A percentile compares a stretch with the other conserved stretches of the same genome.
phyloP scores from a whole-genome alignment of 2,329 filamentous ascomycete species.

The Fusarium nurragi region DNA sequence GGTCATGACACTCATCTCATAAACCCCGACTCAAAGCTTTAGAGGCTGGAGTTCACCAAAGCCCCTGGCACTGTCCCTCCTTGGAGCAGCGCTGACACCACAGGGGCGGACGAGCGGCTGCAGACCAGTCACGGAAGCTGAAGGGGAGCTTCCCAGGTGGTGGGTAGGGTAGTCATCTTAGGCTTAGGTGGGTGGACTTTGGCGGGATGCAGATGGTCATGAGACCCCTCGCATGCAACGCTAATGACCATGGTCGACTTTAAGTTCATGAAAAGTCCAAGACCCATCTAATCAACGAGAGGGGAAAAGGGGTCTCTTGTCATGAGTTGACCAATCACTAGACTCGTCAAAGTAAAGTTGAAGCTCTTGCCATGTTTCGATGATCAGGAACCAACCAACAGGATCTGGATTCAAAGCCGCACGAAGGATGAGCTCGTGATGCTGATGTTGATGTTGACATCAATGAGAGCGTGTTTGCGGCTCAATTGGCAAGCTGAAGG shows the following conservation, averaged over 20 bases:
- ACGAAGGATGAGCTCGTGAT: neutral
- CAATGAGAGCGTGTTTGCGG: conserved; percentile 13
- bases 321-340: conserved; percentile 35
- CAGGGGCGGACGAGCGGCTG: conserved; percentile 22
- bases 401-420: conserved; percentile 15
- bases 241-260: conserved; percentile 44
- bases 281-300: conserved; percentile 41
- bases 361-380: conserved; percentile 10
- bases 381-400: conserved; percentile 27
- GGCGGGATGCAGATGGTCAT: conserved; percentile 45
- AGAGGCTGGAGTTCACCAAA: conserved; percentile 15
- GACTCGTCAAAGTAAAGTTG: neutral
- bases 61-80: conserved; percentile 28
- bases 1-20: conserved; percentile 26
- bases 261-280: conserved; percentile 44
- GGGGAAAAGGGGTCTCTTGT: conserved; percentile 33
- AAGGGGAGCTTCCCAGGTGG: conserved; percentile 35
- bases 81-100: conserved; percentile 30
- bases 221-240: conserved; percentile 45
- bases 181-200: conserved; percentile 36
- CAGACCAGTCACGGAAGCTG: conserved; percentile 31
- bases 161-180: conserved; percentile 30
- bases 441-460: conserved; percentile 5
- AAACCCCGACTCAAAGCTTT: conserved; percentile 1
- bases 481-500: conserved; percentile 17